Evolutionary conservation across 208 protist genomes (phyloP), one percentile per base, ranked within the genome.

Genomic region (Leishmania lainsoni): DNA sequence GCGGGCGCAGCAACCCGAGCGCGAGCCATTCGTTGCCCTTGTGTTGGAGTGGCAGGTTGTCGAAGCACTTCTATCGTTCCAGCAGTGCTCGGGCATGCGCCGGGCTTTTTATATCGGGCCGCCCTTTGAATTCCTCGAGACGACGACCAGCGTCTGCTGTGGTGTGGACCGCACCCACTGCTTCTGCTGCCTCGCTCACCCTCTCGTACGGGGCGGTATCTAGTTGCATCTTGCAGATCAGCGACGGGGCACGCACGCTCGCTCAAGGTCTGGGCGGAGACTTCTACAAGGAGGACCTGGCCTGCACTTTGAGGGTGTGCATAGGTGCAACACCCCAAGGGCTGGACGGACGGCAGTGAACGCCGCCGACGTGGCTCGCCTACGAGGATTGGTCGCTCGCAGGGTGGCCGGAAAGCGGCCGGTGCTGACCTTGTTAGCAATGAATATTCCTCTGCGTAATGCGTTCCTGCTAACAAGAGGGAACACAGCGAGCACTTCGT

Each of bases 161-260:
- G 80, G 51, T 22, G 73, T 83, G 22, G 35, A 45, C 20, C 74
- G 66, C 65, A 58, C 79, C 22, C 72, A 78, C 63, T 83, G 72
- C 65, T 75, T 83, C 80, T 83, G 72, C 74, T 83, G 66, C 65
- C 80, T 51, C 22, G 80, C 80, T 0, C 42, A 78, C 80, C 32
- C 49, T 78, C 10, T 83, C 74, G 14, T 83, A 69, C 52, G 56
- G 80, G n/a, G 22, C 73, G n/a, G 32, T 83, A 2, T 79, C 75
- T 9, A 75, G 59, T 4, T 66, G 74, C 17, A 75, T 76, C 59
- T 76, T 75, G 61, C 56, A 84, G 75, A 80, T 79, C 56, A 71
- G 63, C 16, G 80, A 76, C 48, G 68, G 80, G 2, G 35, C 58
- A 0, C 80, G 80, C 54, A 76, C 80, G 75, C 10, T 75, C 16